Percentiles rank a stretch among this genome's conserved stretches.
These are phyloP conservation scores for Boletus rubescentipes DNA, from an alignment of 768 basidiomycete species.

Conservation along the genomic window DNA sequence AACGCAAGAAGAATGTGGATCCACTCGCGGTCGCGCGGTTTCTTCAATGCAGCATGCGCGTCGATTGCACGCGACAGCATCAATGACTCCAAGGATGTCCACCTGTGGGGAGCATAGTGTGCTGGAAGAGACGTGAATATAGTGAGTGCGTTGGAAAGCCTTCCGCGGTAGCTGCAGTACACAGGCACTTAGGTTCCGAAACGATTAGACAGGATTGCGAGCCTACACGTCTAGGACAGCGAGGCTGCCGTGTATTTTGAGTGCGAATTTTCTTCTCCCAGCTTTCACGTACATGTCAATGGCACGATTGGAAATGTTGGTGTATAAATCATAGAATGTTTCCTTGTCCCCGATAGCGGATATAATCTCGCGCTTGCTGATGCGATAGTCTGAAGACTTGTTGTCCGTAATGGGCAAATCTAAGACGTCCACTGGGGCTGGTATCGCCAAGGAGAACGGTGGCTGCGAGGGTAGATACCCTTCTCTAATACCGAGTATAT, in stretches of 20 bases:
- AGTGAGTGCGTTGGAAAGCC: slow-evolving; percentile 58
- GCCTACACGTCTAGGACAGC: slow-evolving; percentile 89
- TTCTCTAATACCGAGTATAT: slow-evolving; percentile 72
- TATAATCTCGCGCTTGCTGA: slow-evolving; percentile 63
- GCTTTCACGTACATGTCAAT: slow-evolving; percentile 83
- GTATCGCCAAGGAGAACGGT: slow-evolving; percentile 66
- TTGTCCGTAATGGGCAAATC: slow-evolving; percentile 21
- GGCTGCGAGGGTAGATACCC: slow-evolving; percentile 69
- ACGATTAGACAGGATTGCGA: background rate
- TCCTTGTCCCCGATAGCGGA: slow-evolving; percentile 54
- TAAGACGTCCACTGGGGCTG: slow-evolving; percentile 9
- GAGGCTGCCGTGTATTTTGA: slow-evolving; percentile 81
- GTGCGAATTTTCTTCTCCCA: slow-evolving; percentile 81
- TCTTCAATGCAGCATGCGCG: slow-evolving; percentile 56
- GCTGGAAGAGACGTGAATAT: slow-evolving; percentile 81
- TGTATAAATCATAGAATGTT: slow-evolving; percentile 77
- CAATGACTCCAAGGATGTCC: slow-evolving; percentile 76
- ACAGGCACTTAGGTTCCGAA: slow-evolving; percentile 9
- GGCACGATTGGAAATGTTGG: slow-evolving; percentile 70
- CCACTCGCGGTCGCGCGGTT: slow-evolving; percentile 74
- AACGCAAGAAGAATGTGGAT: slow-evolving; percentile 75
- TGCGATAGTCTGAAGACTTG: slow-evolving; percentile 28
- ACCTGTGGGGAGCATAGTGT: slow-evolving; percentile 79
- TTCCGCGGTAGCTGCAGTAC: slow-evolving; percentile 60
- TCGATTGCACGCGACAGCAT: slow-evolving; percentile 76